Evolutionary conservation across 768 basidiomycete genomes (phyloP), one percentile per base, ranked within the genome.

Genomic region (Asterophora lycoperdoides): DNA sequence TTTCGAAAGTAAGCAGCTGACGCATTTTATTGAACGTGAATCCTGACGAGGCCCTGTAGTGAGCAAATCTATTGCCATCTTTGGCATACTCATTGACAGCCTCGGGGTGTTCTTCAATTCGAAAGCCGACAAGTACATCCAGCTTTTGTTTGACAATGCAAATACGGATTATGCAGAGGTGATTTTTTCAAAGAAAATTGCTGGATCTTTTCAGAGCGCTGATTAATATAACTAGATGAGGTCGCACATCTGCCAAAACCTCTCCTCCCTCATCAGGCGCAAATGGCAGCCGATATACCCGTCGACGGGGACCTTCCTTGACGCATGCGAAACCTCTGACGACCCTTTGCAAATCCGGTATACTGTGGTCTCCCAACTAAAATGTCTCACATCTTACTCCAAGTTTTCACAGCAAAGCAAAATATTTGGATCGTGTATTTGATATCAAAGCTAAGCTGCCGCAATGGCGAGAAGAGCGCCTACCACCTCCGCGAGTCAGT

Each of bases 81-180:
- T 89, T 52, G 78, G 79, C 14, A 78, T 81, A 19, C 64, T 92
- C 47, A 77, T 88, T 44, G 83, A 88, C 36, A 72, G 74, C 48
- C 71, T 84, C 13, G 84, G 83, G 14, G 68, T 80, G 41, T 79
- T 84, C 48, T 88, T 89, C 64, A 78, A 80, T 43, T 68, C 82
- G 7, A 68, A 79, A 63, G 72, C 82, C n/a, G 81, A 85, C 47
- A 76, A 78, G 60, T 87, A 89, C 62, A 71, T 84, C 49, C 71
- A 81, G 41, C 59, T 89, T 38, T 78, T 89, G 56, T 83, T 94
- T 56, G 75, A 80, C 15, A 88, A 89, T 58, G 76, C 87, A 18
- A 78, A 86, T 53, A 91, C 89, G 4, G 82, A 83, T 30, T 96
- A 92, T 62, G 89, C 87, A 11, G 93, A 95, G 69, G 92, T 89